Evolutionary conservation across 2,329 filamentous ascomycete species (phyloP), one percentile per base, ranked within the genome.

Genomic region (Ascochyta rabiei): DNA sequence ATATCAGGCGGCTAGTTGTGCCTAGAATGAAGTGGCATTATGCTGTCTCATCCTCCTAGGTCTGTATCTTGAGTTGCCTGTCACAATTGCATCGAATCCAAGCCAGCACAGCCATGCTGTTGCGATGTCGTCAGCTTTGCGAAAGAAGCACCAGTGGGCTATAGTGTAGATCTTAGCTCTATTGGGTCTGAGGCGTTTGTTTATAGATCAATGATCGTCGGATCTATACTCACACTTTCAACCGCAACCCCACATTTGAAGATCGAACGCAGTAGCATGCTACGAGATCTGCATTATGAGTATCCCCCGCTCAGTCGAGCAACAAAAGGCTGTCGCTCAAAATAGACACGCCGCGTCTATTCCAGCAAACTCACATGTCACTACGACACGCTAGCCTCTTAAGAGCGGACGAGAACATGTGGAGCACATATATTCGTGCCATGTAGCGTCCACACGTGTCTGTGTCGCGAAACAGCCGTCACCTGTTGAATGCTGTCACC

Each of bases 371-470:
- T 43, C 40, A 39, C 31, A 40, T 42, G 46, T 9, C 10, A 13
- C 46, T 38, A 47, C 51, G 50, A 40, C 50, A 61, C 48, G 23
- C 44, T 48, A 19, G 35, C 19, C 26, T 33, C 13, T 42, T 23
- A 6, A 35, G 24, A 41, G 24, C 26, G 43, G 33, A 57, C 47
- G 43, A 52, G 43, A 60, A 46, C 43, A 47, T 50, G 31, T 51
- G 48, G 39, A 51, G 46, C 41, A 37, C 42, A 47, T 28, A 39
- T 16, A 40, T 30, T 39, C 19, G 45, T 44, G 44, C 39, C 26
- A 35, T 33, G 39, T 46, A 55, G 26, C 23, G 34, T 18, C 24
- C 13, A 42, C 46, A 43, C 49, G 49, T 41, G 44, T 16, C 40
- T 39, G 39, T 46, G 46, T 35, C 33, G 16, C 21, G 12, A 26